Percentiles rank a stretch among this genome's conserved stretches.
Conservation (phyloP, 139 green algal genomes). For the Trebouxia sp. region DNA sequence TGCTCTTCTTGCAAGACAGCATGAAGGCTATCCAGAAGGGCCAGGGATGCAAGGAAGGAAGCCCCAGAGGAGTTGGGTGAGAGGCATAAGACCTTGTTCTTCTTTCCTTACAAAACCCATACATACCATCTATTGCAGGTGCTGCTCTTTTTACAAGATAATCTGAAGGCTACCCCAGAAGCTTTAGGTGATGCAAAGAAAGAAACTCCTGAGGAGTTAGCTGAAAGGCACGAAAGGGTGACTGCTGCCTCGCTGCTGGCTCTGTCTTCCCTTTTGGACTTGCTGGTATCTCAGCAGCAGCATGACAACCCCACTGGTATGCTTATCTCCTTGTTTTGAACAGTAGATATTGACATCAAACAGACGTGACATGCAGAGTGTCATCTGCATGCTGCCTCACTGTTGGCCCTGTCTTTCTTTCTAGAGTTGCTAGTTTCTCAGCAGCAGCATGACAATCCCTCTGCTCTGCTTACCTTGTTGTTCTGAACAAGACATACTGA, state of each 20-base stretch:
- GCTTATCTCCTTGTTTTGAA: too few species aligned
- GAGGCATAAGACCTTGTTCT: constrained; percentile 64
- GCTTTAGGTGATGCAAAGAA: constrained; percentile 63
- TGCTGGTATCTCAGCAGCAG: neutral
- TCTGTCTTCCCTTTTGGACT: constrained; percentile 57
- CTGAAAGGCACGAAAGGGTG: constrained; percentile 71
- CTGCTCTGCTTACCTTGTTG: too few species aligned
- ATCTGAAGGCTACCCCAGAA: constrained; percentile 45
- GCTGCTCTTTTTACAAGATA: constrained; percentile 52
- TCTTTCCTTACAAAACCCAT: too few species aligned
- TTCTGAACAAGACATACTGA: too few species aligned
- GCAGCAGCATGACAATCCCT: too few species aligned
- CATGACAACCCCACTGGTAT: neutral
- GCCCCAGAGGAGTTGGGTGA: constrained; percentile 70
- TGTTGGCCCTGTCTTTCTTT: too few species aligned
- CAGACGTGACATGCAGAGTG: too few species aligned
- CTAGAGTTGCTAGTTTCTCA: too few species aligned
- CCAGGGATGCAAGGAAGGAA: constrained; percentile 66
- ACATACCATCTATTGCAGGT: constrained; percentile 48
- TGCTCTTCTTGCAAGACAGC: too few species aligned
- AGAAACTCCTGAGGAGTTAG: constrained; percentile 73
- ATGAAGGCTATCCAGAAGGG: too few species aligned
- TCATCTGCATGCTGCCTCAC: too few species aligned
- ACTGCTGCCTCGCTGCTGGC: constrained; percentile 51
- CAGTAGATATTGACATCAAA: too few species aligned